These are phyloP conservation scores for Trametes villosa DNA, from an alignment of 768 basidiomycete genomes.

Conservation along the genomic window DNA sequence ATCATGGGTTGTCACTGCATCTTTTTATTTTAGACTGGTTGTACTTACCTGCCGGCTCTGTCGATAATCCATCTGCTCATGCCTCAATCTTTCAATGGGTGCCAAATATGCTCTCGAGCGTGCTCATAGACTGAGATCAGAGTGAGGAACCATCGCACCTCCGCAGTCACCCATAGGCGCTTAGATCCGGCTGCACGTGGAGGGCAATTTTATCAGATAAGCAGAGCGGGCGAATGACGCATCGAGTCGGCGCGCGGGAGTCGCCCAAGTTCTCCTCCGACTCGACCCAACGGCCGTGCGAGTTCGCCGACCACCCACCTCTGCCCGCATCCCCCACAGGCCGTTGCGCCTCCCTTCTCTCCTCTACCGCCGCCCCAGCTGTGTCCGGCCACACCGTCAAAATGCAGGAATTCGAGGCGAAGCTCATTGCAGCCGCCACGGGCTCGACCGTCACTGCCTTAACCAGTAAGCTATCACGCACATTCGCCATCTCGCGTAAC, in stretches of 20 bases:
- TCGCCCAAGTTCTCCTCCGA: conserved; percentile 14
- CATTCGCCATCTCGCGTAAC: not conserved
- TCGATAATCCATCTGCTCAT: conserved; percentile 20
- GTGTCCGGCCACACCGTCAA: not conserved
- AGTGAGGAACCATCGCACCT: not conserved
- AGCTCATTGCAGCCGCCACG: conserved; percentile 76
- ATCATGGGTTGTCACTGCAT: conserved; percentile 25
- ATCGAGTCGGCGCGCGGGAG: conserved; percentile 14
- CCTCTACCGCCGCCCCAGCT: not conserved
- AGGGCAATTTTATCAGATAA: conserved; percentile 23
- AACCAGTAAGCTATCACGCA: conserved; percentile 59
- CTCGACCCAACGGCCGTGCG: conserved; percentile 12
- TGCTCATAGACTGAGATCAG: not conserved
- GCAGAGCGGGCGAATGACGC: conserved; percentile 12
- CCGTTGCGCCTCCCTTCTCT: not conserved
- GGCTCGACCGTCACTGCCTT: conserved; percentile 83
- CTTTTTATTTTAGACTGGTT: conserved; percentile 27
- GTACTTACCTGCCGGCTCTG: conserved; percentile 25
- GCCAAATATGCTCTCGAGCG: not conserved
- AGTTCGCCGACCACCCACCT: conserved; percentile 5
- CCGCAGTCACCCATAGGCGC: conserved; percentile 2
- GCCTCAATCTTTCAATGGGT: not conserved
- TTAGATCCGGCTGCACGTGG: not conserved
- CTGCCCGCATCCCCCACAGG: not conserved
- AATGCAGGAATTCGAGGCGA: conserved; percentile 80